Base-by-base conservation (phyloP, 345 rosid species). In the Salix exigua region DNA sequence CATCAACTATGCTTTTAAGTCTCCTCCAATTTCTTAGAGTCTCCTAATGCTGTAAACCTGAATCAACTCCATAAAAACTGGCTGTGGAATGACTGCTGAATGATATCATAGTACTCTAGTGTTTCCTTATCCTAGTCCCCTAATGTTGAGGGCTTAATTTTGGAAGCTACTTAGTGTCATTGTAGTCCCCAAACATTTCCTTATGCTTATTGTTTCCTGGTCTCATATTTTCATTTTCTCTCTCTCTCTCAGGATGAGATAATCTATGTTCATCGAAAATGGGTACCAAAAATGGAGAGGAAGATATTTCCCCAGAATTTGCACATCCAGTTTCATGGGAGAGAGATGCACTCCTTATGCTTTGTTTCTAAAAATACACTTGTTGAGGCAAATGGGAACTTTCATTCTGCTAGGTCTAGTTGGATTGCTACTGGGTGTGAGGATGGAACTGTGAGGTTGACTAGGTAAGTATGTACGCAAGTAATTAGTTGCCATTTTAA, bases 351-450 rank as follows among this genome's bases (percentile, higher is more conserved):
- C 85, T 84, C 99, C 40, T 81, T 96, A 78, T 89, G 96, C 81
- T 93, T 96, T 87, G 75, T 92, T 73, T 83, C 79, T 82, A 83
- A 81, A 70, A 84, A 82, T 86, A 60, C 65, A 31, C 77, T 80
- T 48, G 68, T 42, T 75, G 81, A 82, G 71, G 78, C 71, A 73
- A 83, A 80, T 71, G 80, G 69, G 69, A 53, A 75, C 63, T 25
- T 60, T 66, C 71, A 68, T 77, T 83, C 73, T 70, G 83, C 76
- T 69, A 83, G 70, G 66, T 82, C 89, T 44, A 89, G 91, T 80
- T 96, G 99, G 98, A 82, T 96, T 86, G 92, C 92, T 68, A 92
- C 99, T 78, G 98, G 99, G 38, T 93, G 97, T 86, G 98, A 96
- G 86, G 98, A 93, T 88, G 98, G 99, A 84, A 91, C 97, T 69